Conservation (phyloP, 192 early-diverging fungal genomes). For the Pilaira anomala region DNA sequence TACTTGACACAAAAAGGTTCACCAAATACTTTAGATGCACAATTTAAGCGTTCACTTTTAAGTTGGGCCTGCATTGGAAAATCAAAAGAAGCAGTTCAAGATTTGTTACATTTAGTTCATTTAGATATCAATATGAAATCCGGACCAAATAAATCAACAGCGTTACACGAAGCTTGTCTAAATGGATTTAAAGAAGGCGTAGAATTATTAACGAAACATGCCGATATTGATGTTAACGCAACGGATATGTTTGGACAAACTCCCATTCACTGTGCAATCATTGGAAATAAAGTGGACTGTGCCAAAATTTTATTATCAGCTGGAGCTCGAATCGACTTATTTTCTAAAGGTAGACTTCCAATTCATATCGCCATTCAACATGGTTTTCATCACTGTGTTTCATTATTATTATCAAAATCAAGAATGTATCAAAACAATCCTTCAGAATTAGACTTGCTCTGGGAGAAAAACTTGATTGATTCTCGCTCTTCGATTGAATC, state of each 20-base stretch:
- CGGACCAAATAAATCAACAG: constrained; percentile 12
- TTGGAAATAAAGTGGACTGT: not conserved
- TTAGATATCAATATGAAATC: constrained; percentile 11
- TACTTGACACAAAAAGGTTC: constrained; percentile 19
- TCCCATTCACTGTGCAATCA: constrained; percentile 19
- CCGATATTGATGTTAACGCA: constrained; percentile 11
- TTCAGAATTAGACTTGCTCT: not conserved
- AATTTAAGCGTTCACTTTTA: constrained; percentile 10
- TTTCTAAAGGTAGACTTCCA: constrained; percentile 15
- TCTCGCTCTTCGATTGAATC: constrained; percentile 1
- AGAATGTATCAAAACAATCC: constrained; percentile 19
- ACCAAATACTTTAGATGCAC: not conserved
- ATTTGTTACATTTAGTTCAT: constrained; percentile 8
- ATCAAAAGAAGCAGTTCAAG: constrained; percentile 11
- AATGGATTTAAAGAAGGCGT: constrained; percentile 12
- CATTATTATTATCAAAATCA: constrained; percentile 10
- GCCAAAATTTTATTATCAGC: constrained; percentile 6
- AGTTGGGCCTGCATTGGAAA: constrained; percentile 21
- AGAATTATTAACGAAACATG: constrained; percentile 16
- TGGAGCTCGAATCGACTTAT: constrained; percentile 19
- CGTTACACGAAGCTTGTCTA: constrained; percentile 15
- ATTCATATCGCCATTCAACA: constrained; percentile 24
- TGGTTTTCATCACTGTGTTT: constrained; percentile 17
- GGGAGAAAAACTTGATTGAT: not conserved
- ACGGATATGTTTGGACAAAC: constrained; percentile 14